Evolutionary conservation across 805 yeast species (phyloP), one percentile per base, ranked within the genome.

Genomic region (Suhomyces canberraensis): DNA sequence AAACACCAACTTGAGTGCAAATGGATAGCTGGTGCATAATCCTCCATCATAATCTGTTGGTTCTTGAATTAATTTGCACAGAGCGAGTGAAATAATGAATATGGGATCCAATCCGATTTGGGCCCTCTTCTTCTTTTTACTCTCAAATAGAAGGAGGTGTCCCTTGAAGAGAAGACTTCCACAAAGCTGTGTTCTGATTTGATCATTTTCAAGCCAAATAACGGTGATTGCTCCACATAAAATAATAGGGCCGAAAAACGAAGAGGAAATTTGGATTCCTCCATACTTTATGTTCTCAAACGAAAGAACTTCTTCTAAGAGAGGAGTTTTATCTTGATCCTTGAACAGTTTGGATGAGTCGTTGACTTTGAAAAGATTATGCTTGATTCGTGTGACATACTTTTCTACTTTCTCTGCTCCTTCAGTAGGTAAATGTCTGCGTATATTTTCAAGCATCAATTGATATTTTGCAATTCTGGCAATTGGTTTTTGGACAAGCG

Each of bases 401-500:
- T n/a, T n/a, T n/a, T n/a, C n/a, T n/a, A n/a, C n/a, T n/a, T n/a
- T n/a, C n/a, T n/a, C n/a, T n/a, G n/a, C n/a, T n/a, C n/a, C n/a
- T n/a, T n/a, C n/a, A n/a, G n/a, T n/a, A 20, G 22, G 22, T 7
- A 20, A 9, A 9, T 20, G 7, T 20, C 9, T 20, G 8, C 7
- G 8, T 7, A 20, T 7, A 20, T 7, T 20, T 9, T 72, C 74
- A n/a, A 75, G 44, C n/a, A 78, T 64, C 24, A 78, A 56, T 36
- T 69, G 64, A 48, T 78, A 78, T 44, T 76, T 75, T 3, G 71
- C 54, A 7, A 74, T 58, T 43, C 84, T 54, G 27, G 71, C 54
- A 8, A 76, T 61, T 3, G 85, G 84, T 52, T 67, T 69, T 46
- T 76, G 79, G 19, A 75, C 54, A 42, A 79, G 60, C 0, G 83